phyloP scores from a whole-genome alignment of 208 protist genomes.

The Porcisia hertigi region DNA sequence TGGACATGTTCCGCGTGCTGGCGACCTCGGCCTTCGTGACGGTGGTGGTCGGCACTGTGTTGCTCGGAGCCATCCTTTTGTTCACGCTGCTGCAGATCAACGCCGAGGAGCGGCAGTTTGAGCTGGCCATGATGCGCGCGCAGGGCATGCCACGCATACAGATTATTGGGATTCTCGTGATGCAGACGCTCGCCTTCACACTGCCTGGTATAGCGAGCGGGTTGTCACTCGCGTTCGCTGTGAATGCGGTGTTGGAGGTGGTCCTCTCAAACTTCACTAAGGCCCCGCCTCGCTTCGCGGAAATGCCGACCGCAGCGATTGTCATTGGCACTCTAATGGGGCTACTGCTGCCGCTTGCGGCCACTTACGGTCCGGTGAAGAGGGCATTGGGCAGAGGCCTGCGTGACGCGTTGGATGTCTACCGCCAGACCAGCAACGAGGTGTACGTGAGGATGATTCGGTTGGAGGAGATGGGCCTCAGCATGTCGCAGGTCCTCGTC shows the following conservation, averaged over 20 bases:
- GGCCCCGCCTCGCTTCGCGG: conserved; percentile 20
- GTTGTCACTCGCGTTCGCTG: conserved; percentile 53
- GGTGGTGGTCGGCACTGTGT: conserved; percentile 77
- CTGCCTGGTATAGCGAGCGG: conserved; percentile 89
- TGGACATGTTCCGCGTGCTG: conserved; percentile 78
- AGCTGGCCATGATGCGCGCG: conserved; percentile 96
- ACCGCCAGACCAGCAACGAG: conserved; percentile 90
- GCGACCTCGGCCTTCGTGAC: conserved; percentile 88
- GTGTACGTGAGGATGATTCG: conserved; percentile 85
- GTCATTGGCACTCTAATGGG: conserved; percentile 73
- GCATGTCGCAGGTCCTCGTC: conserved; percentile 70
- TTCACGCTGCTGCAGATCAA: conserved; percentile 93
- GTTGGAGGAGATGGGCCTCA: conserved; percentile 90
- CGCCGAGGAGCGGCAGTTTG: conserved; percentile 96
- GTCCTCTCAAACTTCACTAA: conserved; percentile 67
- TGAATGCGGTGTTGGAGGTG: conserved; percentile 72
- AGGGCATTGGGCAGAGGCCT: conserved; percentile 82
- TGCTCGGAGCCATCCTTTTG: conserved; percentile 91
- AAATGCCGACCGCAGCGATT: conserved; percentile 37
- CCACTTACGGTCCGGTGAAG: conserved; percentile 82
- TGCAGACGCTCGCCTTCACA: conserved; percentile 88
- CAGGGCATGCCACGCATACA: conserved; percentile 85
- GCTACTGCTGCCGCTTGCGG: conserved; percentile 82
- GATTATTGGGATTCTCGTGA: conserved; percentile 82
- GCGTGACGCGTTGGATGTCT: conserved; percentile 93